Conservation (phyloP, 2,329 filamentous ascomycete species). For the Fusarium sp. region DNA sequence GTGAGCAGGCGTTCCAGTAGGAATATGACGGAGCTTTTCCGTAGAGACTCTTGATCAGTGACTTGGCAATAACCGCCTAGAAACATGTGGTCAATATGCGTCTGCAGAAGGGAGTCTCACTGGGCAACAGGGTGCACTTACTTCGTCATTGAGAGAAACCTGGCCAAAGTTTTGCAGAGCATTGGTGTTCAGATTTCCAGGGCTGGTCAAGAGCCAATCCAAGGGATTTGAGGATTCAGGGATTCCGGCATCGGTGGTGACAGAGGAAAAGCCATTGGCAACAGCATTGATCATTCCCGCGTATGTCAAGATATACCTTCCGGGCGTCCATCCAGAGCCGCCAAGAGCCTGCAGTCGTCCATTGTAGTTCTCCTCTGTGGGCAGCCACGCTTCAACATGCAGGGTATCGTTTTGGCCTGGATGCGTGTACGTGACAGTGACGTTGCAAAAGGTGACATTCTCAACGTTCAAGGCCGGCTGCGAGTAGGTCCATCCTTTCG, state of each 20-base stretch:
- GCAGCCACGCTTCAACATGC: slow-evolving; percentile 34
- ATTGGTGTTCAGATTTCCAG: background rate
- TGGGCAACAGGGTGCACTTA: background rate
- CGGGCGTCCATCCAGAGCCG: slow-evolving; percentile 47
- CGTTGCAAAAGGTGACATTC: slow-evolving; percentile 7
- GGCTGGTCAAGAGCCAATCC: background rate
- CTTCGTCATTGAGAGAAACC: background rate
- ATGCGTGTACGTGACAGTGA: background rate
- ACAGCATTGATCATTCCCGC: slow-evolving; percentile 29
- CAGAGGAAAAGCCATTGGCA: slow-evolving; percentile 32
- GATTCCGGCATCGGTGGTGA: slow-evolving; percentile 36
- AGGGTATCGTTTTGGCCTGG: background rate
- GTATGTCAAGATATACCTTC: slow-evolving; percentile 27
- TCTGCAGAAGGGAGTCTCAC: background rate
- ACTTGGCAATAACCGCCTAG: background rate
- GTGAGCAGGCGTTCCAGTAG: slow-evolving; percentile 65
- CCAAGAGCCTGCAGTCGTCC: slow-evolving; percentile 47
- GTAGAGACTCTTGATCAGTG: slow-evolving; percentile 58
- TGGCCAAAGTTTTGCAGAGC: background rate
- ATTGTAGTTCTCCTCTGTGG: slow-evolving; percentile 44
- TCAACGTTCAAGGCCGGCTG: slow-evolving; percentile 17
- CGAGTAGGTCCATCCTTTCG: slow-evolving; percentile 20
- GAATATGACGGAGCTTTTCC: slow-evolving; percentile 52
- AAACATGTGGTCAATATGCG: background rate
- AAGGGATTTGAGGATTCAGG: background rate